Conservation (phyloP, 2,329 filamentous ascomycete genomes). For the Aspergillus sp. region DNA sequence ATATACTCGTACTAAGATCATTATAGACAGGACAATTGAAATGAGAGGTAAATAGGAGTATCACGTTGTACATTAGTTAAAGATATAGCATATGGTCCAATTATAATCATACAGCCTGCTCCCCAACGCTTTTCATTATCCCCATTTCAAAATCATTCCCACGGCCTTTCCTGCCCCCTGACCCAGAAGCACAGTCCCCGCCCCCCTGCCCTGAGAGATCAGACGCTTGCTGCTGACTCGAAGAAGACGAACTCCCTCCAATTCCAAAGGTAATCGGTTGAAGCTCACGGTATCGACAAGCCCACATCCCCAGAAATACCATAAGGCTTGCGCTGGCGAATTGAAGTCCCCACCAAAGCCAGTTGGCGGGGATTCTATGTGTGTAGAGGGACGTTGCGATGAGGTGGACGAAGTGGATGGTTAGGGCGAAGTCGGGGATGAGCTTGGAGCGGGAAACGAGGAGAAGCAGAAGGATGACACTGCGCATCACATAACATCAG, state of each 20-base stretch:
- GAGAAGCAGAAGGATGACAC: constrained; percentile 73
- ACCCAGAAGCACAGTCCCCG: constrained; percentile 16
- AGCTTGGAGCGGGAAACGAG: constrained; percentile 86
- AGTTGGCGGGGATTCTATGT: constrained; percentile 64
- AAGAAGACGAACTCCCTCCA: constrained; percentile 23
- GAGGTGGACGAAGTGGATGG: constrained; percentile 77
- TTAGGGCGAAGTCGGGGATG: constrained; percentile 88
- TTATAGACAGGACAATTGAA: not conserved
- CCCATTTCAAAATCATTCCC: constrained; percentile 31
- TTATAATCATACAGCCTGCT: constrained; percentile 22
- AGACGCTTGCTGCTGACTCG: constrained; percentile 6
- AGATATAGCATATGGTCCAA: not conserved
- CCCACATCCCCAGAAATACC: constrained; percentile 74
- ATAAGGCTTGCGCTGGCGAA: constrained; percentile 55
- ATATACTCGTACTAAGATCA: no score
- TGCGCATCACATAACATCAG: constrained; percentile 32
- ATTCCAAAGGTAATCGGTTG: constrained; percentile 71
- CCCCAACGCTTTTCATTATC: constrained; percentile 24
- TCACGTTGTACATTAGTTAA: no score
- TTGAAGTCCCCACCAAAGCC: constrained; percentile 80
- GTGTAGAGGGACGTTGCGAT: constrained; percentile 72
- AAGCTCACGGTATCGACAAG: constrained; percentile 83
- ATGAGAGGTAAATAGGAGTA: no score
- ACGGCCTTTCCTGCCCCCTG: constrained; percentile 25
- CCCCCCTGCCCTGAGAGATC: constrained; percentile 6